Evolutionary conservation across 805 yeast genomes (phyloP).

Genomic region (Kluyveromyces lactis): DNA sequence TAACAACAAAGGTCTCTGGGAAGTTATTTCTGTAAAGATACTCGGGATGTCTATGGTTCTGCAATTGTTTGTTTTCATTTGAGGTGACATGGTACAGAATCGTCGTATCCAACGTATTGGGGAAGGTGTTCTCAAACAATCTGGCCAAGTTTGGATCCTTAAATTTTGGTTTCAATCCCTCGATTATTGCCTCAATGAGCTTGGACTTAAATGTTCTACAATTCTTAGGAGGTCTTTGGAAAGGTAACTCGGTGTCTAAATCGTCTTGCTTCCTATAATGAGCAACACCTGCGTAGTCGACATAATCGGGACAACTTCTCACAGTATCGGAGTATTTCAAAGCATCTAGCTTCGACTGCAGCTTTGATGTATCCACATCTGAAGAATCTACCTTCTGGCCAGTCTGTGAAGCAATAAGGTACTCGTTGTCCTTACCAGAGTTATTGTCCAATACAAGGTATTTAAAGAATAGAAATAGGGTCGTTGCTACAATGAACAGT

Average conservation of each 20-base stretch:
- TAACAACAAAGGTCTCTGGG: constrained; percentile 69
- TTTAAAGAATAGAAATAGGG: neutral
- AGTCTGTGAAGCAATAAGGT: neutral
- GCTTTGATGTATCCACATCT: neutral
- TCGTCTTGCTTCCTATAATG: constrained; percentile 48
- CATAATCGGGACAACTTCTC: constrained; percentile 46
- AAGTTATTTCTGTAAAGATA: constrained; percentile 9
- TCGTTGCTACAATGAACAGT: neutral
- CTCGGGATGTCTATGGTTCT: constrained; percentile 7
- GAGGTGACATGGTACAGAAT: constrained; percentile 54
- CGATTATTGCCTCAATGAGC: constrained; percentile 53
- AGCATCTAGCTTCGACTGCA: neutral
- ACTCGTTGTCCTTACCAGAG: neutral
- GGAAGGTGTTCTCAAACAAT: constrained; percentile 72
- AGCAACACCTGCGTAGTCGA: constrained; percentile 43
- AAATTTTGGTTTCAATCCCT: constrained; percentile 41
- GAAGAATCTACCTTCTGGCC: neutral
- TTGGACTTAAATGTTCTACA: constrained; percentile 68
- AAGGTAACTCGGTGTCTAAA: constrained; percentile 38
- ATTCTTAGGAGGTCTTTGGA: constrained; percentile 60
- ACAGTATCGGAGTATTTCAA: neutral
- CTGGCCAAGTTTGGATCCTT: constrained; percentile 61
- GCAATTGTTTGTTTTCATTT: constrained; percentile 10
- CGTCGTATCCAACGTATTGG: constrained; percentile 85
- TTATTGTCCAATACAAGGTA: neutral